A percentile compares a stretch with the other conserved stretches of the same genome.
These are phyloP conservation scores for Phytopythium delawarense DNA, from an alignment of 352 stramenopile species.

Conservation along the genomic window DNA sequence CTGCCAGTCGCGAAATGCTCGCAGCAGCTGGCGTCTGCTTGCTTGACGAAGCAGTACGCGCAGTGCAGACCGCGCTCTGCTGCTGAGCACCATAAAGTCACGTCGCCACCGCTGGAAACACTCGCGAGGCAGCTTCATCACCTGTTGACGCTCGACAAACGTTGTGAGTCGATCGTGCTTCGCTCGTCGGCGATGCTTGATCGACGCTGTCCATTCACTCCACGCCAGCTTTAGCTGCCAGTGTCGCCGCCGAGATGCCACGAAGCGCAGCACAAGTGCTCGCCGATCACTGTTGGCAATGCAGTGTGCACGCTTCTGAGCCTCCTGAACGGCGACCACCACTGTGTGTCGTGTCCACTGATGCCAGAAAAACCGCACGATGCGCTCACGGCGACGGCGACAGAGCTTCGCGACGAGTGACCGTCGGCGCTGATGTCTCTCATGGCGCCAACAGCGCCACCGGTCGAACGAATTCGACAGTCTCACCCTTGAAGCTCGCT, in stretches of 20 bases:
- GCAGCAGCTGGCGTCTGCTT: not conserved
- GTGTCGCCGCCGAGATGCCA: not conserved
- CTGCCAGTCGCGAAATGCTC: slow-evolving; percentile 4
- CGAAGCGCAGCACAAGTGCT: not conserved
- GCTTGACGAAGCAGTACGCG: not conserved
- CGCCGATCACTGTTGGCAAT: not conserved
- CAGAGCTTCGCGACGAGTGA: not conserved
- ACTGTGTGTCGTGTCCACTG: not conserved
- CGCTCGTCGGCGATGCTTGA: not conserved
- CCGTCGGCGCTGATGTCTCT: not conserved
- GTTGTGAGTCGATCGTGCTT: not conserved
- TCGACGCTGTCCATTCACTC: not conserved
- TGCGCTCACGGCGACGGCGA: not conserved
- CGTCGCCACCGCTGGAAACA: slow-evolving; percentile 1
- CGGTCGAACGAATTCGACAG: not conserved
- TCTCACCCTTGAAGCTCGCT: not conserved
- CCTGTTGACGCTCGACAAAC: not conserved
- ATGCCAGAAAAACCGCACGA: not conserved
- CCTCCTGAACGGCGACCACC: not conserved
- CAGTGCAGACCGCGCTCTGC: not conserved
- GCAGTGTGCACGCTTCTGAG: not conserved
- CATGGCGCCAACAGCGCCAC: not conserved
- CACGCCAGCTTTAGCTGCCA: not conserved
- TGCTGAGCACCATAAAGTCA: not conserved
- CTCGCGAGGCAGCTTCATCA: not conserved